A percentile compares a stretch with the other conserved stretches of the same genome.
These are phyloP conservation scores for Ophiosphaerella herpotricha DNA, from an alignment of 2,329 filamentous ascomycete species.

Conservation along the genomic window DNA sequence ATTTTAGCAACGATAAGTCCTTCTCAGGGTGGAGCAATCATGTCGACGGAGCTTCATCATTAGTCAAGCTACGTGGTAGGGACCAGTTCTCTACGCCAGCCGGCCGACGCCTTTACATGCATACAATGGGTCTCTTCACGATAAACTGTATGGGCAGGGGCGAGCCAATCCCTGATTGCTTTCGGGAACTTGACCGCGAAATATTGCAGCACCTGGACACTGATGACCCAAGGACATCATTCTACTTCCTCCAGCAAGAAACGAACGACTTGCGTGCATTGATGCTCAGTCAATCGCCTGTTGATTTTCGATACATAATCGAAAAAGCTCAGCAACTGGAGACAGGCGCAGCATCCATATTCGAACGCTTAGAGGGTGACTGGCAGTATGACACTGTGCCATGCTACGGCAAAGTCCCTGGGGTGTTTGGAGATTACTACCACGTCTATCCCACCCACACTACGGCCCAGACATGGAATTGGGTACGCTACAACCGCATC, in stretches of 20 bases:
- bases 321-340: constrained; percentile 33
- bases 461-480: constrained; percentile 41
- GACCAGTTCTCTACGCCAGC: constrained; percentile 34
- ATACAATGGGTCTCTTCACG: constrained; percentile 30
- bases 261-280: constrained; percentile 33
- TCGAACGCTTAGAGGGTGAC: constrained; percentile 17
- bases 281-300: constrained; percentile 20
- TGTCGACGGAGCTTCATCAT: constrained; percentile 40
- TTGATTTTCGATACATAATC: constrained; percentile 27
- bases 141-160: constrained; percentile 38
- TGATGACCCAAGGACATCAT: constrained; percentile 29
- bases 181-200: constrained; percentile 32
- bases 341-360: constrained; percentile 20
- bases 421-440: constrained; percentile 34
- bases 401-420: constrained; percentile 3
- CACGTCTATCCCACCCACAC: constrained; percentile 36
- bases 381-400: constrained; percentile 32
- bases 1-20: constrained; percentile 24
- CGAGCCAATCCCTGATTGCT: constrained; percentile 24
- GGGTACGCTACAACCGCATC: constrained; percentile 39
- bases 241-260: constrained; percentile 37
- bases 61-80: constrained; percentile 39
- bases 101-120: constrained; percentile 39
- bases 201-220: constrained; percentile 22
- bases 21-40: constrained; percentile 42